phyloP scores from a whole-genome alignment of 257 asterid genomes.

The Solanum peruvianum region DNA sequence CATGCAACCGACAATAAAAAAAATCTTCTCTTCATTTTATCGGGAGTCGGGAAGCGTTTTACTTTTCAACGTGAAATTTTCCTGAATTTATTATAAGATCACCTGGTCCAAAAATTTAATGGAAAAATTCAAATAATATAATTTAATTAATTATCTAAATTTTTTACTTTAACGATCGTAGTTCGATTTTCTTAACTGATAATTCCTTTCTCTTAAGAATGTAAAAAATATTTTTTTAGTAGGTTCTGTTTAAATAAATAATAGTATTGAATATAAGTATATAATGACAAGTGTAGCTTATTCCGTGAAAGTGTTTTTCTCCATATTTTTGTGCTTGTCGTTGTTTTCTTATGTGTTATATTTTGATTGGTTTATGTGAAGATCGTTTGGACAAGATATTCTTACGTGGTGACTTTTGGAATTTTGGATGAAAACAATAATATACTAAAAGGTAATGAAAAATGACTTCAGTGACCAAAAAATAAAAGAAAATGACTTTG shows the following conservation, averaged over 20 bases:
- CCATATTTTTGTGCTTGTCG: neutral
- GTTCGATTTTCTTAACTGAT: neutral
- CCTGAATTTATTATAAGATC: neutral
- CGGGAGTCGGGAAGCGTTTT: neutral
- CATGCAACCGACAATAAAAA: neutral
- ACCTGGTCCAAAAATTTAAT: neutral
- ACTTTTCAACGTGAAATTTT: too few species aligned
- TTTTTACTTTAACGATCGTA: neutral
- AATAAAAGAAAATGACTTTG: neutral
- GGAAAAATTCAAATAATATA: too few species aligned
- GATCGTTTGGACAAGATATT: slow-evolving; percentile 7
- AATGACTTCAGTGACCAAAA: neutral
- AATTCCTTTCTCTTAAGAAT: neutral
- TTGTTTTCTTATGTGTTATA: neutral
- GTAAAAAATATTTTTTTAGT: neutral
- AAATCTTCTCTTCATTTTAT: neutral
- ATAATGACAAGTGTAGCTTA: neutral
- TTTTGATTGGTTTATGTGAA: neutral
- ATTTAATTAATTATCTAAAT: too few species aligned
- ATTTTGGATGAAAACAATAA: neutral
- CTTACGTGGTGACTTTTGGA: neutral
- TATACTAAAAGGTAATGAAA: neutral
- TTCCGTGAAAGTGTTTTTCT: neutral
- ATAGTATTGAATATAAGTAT: neutral
- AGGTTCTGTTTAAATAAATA: neutral